Percentiles rank a stretch among this genome's conserved stretches.
phyloP scores from a whole-genome alignment of 257 asterid genomes.

The Penstemon davidsonii region DNA sequence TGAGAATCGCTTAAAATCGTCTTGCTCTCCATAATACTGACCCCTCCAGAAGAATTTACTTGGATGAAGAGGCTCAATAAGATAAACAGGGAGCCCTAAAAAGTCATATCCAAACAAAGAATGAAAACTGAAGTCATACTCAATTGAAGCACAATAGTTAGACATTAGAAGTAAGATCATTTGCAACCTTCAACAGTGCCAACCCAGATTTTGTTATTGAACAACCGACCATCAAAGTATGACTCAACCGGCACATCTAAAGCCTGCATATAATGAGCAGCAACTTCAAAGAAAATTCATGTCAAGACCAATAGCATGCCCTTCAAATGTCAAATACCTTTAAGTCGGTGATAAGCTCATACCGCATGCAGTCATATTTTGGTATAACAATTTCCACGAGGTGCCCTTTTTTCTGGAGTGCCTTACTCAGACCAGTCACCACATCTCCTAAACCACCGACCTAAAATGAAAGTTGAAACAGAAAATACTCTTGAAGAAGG shows the following conservation, averaged over 20 bases:
- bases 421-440: slow-evolving; percentile 93
- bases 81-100: slow-evolving; percentile 93
- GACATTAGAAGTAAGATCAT: slow-evolving; percentile 19
- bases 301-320: slow-evolving; percentile 17
- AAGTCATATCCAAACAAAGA: slow-evolving; percentile 25
- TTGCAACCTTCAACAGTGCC: slow-evolving; percentile 90
- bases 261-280: slow-evolving; percentile 52
- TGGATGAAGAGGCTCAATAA: slow-evolving; percentile 94
- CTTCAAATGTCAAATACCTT: slow-evolving; percentile 48
- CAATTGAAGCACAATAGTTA: slow-evolving; percentile 25
- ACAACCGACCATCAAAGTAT: slow-evolving; percentile 80
- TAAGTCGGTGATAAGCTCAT: slow-evolving; percentile 59
- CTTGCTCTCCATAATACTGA: slow-evolving; percentile 84
- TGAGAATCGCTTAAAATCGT: slow-evolving; percentile 96
- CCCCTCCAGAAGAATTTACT: slow-evolving; percentile 92
- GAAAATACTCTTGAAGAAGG: slow-evolving; percentile 10
- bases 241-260: slow-evolving; percentile 85
- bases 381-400: slow-evolving; percentile 92
- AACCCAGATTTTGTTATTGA: slow-evolving; percentile 84
- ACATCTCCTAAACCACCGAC: slow-evolving; percentile 99
- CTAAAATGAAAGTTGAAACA: slow-evolving; percentile 37
- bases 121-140: slow-evolving; percentile 28
- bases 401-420: slow-evolving; percentile 90
- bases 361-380: slow-evolving; percentile 89
- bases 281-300: slow-evolving; percentile 21